Base-by-base conservation (phyloP, 805 yeast species). In the Yarrowia sp. region DNA sequence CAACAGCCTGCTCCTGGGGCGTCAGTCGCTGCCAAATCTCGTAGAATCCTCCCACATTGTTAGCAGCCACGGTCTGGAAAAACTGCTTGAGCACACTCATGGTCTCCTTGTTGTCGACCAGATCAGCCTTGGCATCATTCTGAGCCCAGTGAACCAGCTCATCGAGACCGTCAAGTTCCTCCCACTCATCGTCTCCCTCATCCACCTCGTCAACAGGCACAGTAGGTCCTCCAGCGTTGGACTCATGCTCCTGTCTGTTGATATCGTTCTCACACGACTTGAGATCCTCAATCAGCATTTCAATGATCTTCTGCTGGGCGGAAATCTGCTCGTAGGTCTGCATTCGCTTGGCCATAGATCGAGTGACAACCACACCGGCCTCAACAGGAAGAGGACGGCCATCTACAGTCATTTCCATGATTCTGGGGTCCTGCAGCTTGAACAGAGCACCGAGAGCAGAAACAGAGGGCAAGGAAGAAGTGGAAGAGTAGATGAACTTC, bases 311-410 rank as follows among this genome's bases (percentile, higher is more conserved):
- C 49, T 82, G 81, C 15, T 88, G 84, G 0, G 91, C 90, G 0
- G 93, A 81, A 1, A 92, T 81, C 73, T 84, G 86, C 0, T 90
- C 85, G 72, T 83, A 91, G 71, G 46, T 70, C 71, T 69, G 66
- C 60, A 69, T 65, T 17, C 73, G 77, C 72, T 85, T 87, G 3
- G 96, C 86, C 88, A 88, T 90, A 0, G 97, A 91, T 74, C 98
- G 84, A 0, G 98, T 94, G 4, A 91, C 79, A 42, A 94, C 92
- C n/a, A 85, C 72, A 67, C 86, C 89, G 8, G 80, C 79, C 53
- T 80, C 78, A 73, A 86, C 83, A 2, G 90, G 87, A 36, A 89
- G 78, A 40, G 87, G 78, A 70, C 92, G 92, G n/a, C 97, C 98
- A 71, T 92, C 84, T 0, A 93, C 97, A 5, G 78, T 69, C 3